A percentile compares a stretch with the other conserved stretches of the same genome.
Conservation (phyloP, 768 basidiomycete genomes). For the Tulasnella calospora region DNA sequence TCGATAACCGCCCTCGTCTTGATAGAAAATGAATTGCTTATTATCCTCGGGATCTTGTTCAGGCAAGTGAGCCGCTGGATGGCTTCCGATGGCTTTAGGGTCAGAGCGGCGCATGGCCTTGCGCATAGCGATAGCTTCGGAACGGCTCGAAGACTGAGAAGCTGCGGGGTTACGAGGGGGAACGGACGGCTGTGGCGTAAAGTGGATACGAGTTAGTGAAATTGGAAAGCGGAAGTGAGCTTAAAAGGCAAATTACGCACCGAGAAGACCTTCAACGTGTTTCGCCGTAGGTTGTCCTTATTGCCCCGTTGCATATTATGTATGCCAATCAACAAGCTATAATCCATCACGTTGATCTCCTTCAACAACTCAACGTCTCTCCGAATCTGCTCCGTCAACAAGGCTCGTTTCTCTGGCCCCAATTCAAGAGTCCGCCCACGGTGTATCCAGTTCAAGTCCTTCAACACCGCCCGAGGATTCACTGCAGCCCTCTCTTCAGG, state of each 20-base stretch:
- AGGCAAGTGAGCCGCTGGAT: slow-evolving; percentile 50
- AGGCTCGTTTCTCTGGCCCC: slow-evolving; percentile 92
- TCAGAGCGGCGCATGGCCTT: slow-evolving; percentile 81
- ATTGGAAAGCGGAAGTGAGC: neutral
- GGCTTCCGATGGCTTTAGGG: slow-evolving; percentile 58
- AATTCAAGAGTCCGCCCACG: slow-evolving; percentile 70
- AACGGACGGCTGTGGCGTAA: slow-evolving; percentile 57
- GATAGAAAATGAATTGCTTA: slow-evolving; percentile 84
- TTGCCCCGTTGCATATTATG: slow-evolving; percentile 90
- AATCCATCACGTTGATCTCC: slow-evolving; percentile 88
- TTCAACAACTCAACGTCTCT: slow-evolving; percentile 84
- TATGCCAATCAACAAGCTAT: slow-evolving; percentile 88
- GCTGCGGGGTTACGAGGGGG: slow-evolving; percentile 58
- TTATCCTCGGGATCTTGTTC: slow-evolving; percentile 59
- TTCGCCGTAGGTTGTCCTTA: slow-evolving; percentile 82
- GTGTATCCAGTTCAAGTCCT: slow-evolving; percentile 96
- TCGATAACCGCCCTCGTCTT: slow-evolving; percentile 89
- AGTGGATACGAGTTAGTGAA: neutral
- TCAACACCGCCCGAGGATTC: slow-evolving; percentile 85
- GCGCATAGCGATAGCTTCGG: slow-evolving; percentile 78
- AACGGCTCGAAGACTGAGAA: slow-evolving; percentile 49
- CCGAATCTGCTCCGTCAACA: slow-evolving; percentile 85
- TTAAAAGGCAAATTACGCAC: slow-evolving; percentile 45
- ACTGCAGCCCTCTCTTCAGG: slow-evolving; percentile 70
- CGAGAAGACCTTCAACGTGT: slow-evolving; percentile 87